Evolutionary conservation across 306 rosid species (phyloP), one percentile per base, ranked within the genome.

Genomic region (Cucumis cinereus): DNA sequence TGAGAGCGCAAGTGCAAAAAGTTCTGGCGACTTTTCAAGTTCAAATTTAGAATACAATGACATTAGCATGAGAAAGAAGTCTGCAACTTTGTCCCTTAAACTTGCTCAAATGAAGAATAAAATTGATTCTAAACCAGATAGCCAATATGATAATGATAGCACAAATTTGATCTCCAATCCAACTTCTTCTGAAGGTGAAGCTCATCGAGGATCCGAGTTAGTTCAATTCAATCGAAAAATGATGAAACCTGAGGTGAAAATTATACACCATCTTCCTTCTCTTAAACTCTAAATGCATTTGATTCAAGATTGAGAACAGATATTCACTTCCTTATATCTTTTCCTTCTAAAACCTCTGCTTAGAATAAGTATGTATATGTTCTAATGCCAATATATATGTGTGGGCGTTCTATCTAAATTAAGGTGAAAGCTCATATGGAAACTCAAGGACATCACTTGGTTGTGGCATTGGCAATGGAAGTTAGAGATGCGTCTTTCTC

Each of bases 341-440:
- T 11, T 41, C 33, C 54, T 68, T 66, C 43, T 49, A 24, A 13
- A 13, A 59, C 24, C 52, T 83, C 76, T 11, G 30, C 35, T 23
- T 26, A 26, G 24, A 23, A 24, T 52, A 52, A 73, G 45, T 28
- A 50, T 73, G 43, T 19, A 60, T 28, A 60, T 60, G 41, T 6
- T 28, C 41, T 28, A 60, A 60, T 28, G 55, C 7, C 5, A 16
- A 16, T 30, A 22, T n/a, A 55, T 7, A 15, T 50, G n/a, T 50
- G 55, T 10, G 5, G 16, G n/a, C 16, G 55, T 50, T 50, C 55
- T 16, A 15, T n/a, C 58, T 72, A 63, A 40, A 53, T 82, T 63
- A 83, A 60, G 88, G 90, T 87, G 84, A 91, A 91, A 90, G 97
- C 93, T 78, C 94, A 90, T 79, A 96, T 91, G 49, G 97, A 94